Evolutionary conservation across 108 stramenopile species (phyloP).

Genomic region (Discostella pseudostelligera): DNA sequence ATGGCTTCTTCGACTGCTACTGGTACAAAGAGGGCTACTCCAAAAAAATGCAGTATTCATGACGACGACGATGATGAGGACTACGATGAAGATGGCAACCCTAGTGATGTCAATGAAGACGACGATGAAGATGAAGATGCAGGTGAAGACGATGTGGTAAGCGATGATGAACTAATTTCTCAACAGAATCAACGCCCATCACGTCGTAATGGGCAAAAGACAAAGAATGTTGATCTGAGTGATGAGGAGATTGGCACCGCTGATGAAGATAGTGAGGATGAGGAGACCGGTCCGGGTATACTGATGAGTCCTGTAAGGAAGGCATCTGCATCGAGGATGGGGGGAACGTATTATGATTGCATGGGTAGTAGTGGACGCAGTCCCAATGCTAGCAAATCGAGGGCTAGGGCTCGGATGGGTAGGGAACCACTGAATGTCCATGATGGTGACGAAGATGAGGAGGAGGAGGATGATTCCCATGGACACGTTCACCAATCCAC

Average conservation of each 20-base stretch:
- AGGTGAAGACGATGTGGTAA: slow-evolving; percentile 25
- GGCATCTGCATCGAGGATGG: no score
- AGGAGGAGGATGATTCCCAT: slow-evolving; percentile 17
- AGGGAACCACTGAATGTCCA: slow-evolving; percentile 45
- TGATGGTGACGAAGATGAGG: slow-evolving; percentile 37
- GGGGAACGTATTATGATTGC: no score
- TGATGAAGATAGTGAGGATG: slow-evolving; percentile 36
- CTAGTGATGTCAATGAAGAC: slow-evolving; percentile 18
- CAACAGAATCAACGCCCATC: slow-evolving; percentile 1
- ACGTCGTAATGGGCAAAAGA: neutral
- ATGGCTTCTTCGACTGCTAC: neutral
- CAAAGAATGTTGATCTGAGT: slow-evolving; percentile 9
- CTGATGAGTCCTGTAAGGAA: slow-evolving; percentile 32
- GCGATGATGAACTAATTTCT: slow-evolving; percentile 33
- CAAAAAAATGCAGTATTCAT: neutral
- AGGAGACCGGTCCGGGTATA: slow-evolving; percentile 24
- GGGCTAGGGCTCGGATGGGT: slow-evolving; percentile 14
- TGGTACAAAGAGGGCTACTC: neutral
- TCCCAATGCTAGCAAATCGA: slow-evolving; percentile 16
- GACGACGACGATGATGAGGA: slow-evolving; percentile 37
- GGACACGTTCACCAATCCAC: no score
- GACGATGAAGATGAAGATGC: slow-evolving; percentile 31
- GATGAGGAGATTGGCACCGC: slow-evolving; percentile 42
- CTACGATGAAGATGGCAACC: slow-evolving; percentile 25
- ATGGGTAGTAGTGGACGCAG: no score